Evolutionary conservation across 73 alveolate species (phyloP).

Genomic region (Effrenium voratum): DNA sequence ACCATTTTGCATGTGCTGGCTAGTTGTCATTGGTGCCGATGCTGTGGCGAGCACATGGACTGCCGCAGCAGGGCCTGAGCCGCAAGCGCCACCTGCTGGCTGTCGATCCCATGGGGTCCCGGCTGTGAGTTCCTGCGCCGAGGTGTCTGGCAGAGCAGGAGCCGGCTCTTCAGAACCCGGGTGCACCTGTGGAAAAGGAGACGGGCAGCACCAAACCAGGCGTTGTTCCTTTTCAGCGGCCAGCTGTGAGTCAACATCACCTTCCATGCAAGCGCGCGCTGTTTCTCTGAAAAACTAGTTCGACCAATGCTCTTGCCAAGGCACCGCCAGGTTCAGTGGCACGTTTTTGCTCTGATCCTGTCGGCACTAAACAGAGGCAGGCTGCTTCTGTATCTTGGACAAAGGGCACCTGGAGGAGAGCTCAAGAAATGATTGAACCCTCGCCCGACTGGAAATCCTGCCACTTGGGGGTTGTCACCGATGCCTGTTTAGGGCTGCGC

Average conservation of each 20-base stretch:
- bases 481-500: slow-evolving; percentile 62
- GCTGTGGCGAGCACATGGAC: slow-evolving; percentile 34
- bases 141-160: slow-evolving; percentile 10
- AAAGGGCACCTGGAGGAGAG: not conserved
- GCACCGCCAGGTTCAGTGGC: slow-evolving; percentile 71
- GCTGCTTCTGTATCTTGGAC: not conserved
- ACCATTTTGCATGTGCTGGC: no score
- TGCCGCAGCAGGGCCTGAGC: slow-evolving; percentile 75
- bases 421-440: not conserved
- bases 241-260: no score
- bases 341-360: slow-evolving; percentile 79
- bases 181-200: no score
- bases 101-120: not conserved
- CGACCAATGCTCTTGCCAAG: no score
- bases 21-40: not conserved
- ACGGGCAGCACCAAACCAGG: no score
- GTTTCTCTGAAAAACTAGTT: no score
- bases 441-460: not conserved
- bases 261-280: no score
- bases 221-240: no score
- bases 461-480: not conserved
- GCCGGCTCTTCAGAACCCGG: not conserved
- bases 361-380: not conserved
- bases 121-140: slow-evolving; percentile 9
- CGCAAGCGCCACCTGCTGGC: not conserved